These are phyloP conservation scores for Cutaneotrichosporon sp. DNA, from an alignment of 1,284 basidiomycete species.

Conservation along the genomic window DNA sequence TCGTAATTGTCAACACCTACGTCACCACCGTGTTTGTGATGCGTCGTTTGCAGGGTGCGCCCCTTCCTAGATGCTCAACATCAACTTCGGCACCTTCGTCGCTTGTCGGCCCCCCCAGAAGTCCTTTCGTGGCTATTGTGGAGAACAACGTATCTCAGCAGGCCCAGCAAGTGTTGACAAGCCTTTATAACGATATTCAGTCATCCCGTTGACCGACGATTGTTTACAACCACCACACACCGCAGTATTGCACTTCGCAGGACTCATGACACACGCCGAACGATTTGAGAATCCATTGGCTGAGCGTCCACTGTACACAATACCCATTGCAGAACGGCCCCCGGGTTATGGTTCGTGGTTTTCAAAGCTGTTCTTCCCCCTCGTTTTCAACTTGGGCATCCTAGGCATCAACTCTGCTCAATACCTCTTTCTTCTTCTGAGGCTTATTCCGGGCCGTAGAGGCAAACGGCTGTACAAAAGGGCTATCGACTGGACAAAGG, in stretches of 20 bases:
- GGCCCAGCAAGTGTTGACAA: no score
- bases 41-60: no score
- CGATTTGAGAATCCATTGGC: neutral
- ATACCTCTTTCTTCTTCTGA: slow-evolving; percentile 59
- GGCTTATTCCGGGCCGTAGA: slow-evolving; percentile 37
- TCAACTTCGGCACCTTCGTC: no score
- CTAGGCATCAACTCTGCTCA: slow-evolving; percentile 66
- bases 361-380: slow-evolving; percentile 55
- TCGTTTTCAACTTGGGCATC: slow-evolving; percentile 64
- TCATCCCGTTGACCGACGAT: no score
- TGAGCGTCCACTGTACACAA: slow-evolving; percentile 46
- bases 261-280: neutral
- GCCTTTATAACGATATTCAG: no score
- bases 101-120: no score
- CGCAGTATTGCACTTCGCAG: neutral
- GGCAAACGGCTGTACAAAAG: slow-evolving; percentile 57
- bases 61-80: no score
- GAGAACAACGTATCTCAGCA: no score
- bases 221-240: no score
- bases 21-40: no score
- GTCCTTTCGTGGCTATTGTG: no score
- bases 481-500: slow-evolving; percentile 73
- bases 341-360: slow-evolving; percentile 56
- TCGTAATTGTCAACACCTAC: no score
- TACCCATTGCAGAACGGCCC: slow-evolving; percentile 60